Base-by-base conservation (phyloP, 257 asterid genomes). In the Voacanga thouarsii region DNA sequence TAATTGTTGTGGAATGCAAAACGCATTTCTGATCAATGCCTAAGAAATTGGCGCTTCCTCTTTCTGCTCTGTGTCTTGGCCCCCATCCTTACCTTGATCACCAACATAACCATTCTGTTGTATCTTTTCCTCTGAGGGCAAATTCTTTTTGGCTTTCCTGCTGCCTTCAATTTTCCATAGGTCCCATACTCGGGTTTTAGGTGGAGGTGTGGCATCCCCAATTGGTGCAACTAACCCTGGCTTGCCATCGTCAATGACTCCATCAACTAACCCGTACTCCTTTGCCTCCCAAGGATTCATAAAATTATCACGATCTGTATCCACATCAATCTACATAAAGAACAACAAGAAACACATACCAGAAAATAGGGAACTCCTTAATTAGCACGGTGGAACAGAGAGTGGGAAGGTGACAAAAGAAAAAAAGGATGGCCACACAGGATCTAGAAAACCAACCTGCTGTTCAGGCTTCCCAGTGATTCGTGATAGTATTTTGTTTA, bases 271-370 rank as follows among this genome's bases (percentile, higher is more conserved):
- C 14, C 99, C 99, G 67, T 96, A 96, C 74, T 89, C 98, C 81
- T 88, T 90, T 24, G 98, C 98, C 81, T 93, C 98, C 98, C 98
- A 96, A 41, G 99, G 90, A 80, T 84, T 89, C 99, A 96, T 88
- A 80, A 89, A 96, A 85, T 92, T 88, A 75, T 92, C 96, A 53
- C 94, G 94, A 26, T 90, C 97, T 0, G 97, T 96, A 47, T 96
- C 99, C 51, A 80, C 11, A 75, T 90, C 96, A 73, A 94, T 80
- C 98, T 94, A 85, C 50, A 82, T 61, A 56, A 65, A 65, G 49
- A 57, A 61, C 28, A 71, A 47, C 55, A 16, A 76, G 71, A 78
- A 69, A 72, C 10, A 47, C 16, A 72, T 12, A 56, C 65, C 28
- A 45, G 33, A 78, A 45, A 57, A 28, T 6, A 11, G 53, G 53